Base-by-base conservation (phyloP, 2,329 filamentous ascomycete genomes). In the Gliomastix tumulicola region DNA sequence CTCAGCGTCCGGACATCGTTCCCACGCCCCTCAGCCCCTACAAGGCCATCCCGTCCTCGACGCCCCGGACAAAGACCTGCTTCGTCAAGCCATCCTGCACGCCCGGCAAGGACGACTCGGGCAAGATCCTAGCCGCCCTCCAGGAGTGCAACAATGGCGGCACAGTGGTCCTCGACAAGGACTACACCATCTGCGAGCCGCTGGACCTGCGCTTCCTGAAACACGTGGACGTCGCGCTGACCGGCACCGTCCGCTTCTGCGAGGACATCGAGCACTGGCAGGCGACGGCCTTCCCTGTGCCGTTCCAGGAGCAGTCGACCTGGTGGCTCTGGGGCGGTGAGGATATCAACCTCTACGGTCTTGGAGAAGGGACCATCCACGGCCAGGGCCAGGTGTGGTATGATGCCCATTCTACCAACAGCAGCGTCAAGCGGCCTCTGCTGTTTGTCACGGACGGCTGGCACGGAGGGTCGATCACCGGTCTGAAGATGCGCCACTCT, bases 181-280 rank as follows among this genome's bases (percentile, higher is more conserved):
- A 63, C 5, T 84, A 84, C 50, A 74, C 66, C 2, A 71, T 85
- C 41, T 78, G 71, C 12, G 82, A 75, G 0, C 76, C 79, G 0
- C 51, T 85, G 21, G 75, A 85, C 46, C 55, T 84, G 45, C 82
- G 76, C 0, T 82, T 80, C 51, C 59, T 84, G 15, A 63, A 76
- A 30, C 62, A 74, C 43, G 66, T 85, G 21, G 82, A 85, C 51
- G 57, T 84, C 5, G 70, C 74, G 63, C 62, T 60, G 38, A 54
- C 53, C 1, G 78, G 76, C 17, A 69, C 68, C 15, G 66, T 84
- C 17, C 62, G 71, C 38, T 85, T 85, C 58, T 75, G 71, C 38
- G 70, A 79, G 34, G 76, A 85, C 50, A 79, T 78, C 2, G 69
- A 76, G 44, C 84, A 84, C 56, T 85, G 82, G 82, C 68, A 79